phyloP scores from a whole-genome alignment of 1,284 basidiomycete species.

The Heterobasidion annosum region DNA sequence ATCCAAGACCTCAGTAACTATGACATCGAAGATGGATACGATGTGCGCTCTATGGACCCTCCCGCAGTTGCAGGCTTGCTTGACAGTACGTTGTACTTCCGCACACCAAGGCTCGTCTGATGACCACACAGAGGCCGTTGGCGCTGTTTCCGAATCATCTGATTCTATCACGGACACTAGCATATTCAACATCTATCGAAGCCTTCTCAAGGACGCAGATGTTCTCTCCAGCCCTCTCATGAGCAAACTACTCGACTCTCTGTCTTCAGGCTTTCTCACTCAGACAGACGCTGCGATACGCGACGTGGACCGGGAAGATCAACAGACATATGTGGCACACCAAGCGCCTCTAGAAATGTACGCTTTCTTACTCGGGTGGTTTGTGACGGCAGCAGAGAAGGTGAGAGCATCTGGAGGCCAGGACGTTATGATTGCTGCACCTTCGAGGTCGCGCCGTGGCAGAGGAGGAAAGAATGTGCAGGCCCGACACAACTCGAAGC shows the following conservation, averaged over 20 bases:
- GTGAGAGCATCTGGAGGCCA: conserved; percentile 45
- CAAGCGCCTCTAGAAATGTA: conserved; percentile 79
- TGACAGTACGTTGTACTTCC: conserved; percentile 32
- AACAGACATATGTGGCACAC: conserved; percentile 60
- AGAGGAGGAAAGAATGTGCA: conserved; percentile 49
- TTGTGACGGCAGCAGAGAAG: conserved; percentile 70
- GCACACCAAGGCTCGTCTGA: neutral
- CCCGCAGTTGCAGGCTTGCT: conserved; percentile 32
- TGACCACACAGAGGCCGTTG: conserved; percentile 53
- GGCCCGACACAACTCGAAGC: conserved; percentile 30
- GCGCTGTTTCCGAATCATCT: conserved; percentile 63
- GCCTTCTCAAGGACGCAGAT: conserved; percentile 64
- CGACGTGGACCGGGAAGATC: conserved; percentile 64
- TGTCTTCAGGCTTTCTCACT: conserved; percentile 60
- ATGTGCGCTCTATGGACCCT: conserved; percentile 41
- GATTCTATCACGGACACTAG: conserved; percentile 57
- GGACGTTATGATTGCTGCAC: conserved; percentile 29
- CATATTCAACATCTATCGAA: conserved; percentile 74
- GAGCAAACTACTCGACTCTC: conserved; percentile 73
- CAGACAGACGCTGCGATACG: conserved; percentile 62
- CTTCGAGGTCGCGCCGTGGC: conserved; percentile 42
- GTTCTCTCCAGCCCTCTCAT: conserved; percentile 50
- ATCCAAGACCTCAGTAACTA: conserved; percentile 53
- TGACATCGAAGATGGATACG: conserved; percentile 55
- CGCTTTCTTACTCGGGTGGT: conserved; percentile 84